Percentiles rank a stretch among this genome's conserved stretches.
phyloP scores from a whole-genome alignment of 306 rosid species.

The Lathyrus sativus region DNA sequence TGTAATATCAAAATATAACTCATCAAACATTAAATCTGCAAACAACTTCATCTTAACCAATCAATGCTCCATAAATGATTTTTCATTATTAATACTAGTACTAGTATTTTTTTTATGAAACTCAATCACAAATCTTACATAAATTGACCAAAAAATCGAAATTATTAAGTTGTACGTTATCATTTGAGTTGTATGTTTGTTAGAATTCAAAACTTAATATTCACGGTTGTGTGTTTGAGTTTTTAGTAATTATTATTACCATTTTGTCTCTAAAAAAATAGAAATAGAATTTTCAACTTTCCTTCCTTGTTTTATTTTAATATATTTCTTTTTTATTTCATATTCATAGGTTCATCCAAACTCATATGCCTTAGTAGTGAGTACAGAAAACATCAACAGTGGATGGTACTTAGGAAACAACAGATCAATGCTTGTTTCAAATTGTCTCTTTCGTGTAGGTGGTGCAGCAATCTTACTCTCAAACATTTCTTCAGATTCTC shows the following conservation, averaged over 20 bases:
- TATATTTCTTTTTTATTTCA: neutral
- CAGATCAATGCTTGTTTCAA: conserved; percentile 38
- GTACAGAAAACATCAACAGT: conserved; percentile 34
- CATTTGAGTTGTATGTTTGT: no score
- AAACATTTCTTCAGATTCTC: conserved; percentile 1
- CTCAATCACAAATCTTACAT: no score
- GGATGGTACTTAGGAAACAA: conserved; percentile 38
- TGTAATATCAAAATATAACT: neutral
- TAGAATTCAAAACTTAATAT: no score
- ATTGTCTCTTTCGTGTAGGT: conserved; percentile 42
- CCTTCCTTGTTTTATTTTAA: neutral
- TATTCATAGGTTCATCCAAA: conserved; percentile 34
- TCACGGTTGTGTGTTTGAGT: no score
- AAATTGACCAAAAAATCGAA: no score
- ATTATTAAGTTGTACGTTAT: no score
- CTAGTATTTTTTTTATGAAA: neutral
- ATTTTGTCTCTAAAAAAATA: no score
- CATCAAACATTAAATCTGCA: neutral
- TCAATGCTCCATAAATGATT: conserved; percentile 13
- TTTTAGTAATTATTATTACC: no score
- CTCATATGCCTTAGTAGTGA: conserved; percentile 34
- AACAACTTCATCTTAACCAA: neutral
- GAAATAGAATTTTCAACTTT: neutral
- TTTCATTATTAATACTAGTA: neutral
- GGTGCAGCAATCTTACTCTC: conserved; percentile 46